phyloP scores from a whole-genome alignment of 441 rosid genomes.

The Corymbia citriodora region DNA sequence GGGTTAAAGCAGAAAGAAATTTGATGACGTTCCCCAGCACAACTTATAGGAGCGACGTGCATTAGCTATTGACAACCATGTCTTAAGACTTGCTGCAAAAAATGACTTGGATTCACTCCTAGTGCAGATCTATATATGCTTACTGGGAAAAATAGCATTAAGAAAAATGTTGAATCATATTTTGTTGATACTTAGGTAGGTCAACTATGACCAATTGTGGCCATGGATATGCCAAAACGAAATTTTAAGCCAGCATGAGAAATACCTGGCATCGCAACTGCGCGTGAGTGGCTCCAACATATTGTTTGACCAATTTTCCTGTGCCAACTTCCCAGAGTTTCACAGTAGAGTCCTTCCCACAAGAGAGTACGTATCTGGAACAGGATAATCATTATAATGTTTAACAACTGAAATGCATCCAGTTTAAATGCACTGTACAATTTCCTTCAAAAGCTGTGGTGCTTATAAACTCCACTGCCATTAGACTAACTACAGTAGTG shows the following conservation, averaged over 20 bases:
- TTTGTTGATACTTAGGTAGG: not conserved
- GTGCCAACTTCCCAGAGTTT: slow-evolving; percentile 85
- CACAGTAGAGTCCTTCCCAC: slow-evolving; percentile 71
- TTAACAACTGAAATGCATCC: not conserved
- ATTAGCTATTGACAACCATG: not conserved
- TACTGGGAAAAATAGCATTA: not conserved
- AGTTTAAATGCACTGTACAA: not conserved
- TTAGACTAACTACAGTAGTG: not conserved
- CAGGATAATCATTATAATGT: slow-evolving; percentile 3
- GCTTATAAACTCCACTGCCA: not conserved
- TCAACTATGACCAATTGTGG: not conserved
- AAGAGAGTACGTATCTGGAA: slow-evolving; percentile 73
- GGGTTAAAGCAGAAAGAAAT: not conserved
- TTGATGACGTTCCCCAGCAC: not conserved
- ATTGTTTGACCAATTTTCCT: slow-evolving; percentile 75
- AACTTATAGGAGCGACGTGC: not conserved
- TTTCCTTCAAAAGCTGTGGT: not conserved
- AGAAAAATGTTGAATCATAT: not conserved
- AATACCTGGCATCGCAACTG: slow-evolving; percentile 73
- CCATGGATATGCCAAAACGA: not conserved
- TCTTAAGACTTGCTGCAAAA: not conserved
- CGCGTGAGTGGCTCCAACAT: slow-evolving; percentile 60
- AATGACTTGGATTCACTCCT: not conserved
- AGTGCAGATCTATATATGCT: not conserved
- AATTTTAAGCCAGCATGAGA: not conserved